Evolutionary conservation across 495 filamentous ascomycete species (phyloP).

Genomic region (Tetracladium setigerum): DNA sequence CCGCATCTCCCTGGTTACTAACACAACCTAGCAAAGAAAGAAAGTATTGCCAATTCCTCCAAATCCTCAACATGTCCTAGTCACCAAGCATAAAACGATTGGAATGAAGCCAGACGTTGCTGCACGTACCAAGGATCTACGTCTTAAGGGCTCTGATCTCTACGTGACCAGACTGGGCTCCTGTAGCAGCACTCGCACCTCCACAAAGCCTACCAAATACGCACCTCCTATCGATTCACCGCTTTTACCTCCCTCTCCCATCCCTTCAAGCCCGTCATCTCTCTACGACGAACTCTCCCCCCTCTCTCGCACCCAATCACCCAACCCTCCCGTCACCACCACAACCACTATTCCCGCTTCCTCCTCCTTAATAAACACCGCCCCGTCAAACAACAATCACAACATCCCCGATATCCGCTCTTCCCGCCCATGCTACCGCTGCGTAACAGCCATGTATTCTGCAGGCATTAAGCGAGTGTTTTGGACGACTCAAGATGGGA

Average conservation of each 20-base stretch:
- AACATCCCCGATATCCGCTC: constrained; percentile 17
- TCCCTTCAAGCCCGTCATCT: constrained; percentile 21
- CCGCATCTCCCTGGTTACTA: no score
- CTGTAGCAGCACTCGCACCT: neutral
- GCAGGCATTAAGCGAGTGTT: constrained; percentile 47
- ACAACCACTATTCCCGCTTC: neutral
- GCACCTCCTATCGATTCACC: neutral
- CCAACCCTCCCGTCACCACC: constrained; percentile 2
- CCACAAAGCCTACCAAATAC: neutral
- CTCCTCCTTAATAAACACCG: neutral
- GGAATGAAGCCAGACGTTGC: constrained; percentile 16
- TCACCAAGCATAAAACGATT: constrained; percentile 15
- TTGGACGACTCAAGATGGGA: constrained; percentile 39
- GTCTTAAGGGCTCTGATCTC: constrained; percentile 41
- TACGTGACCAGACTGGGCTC: constrained; percentile 41
- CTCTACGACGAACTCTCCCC: constrained; percentile 37
- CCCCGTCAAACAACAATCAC: no score
- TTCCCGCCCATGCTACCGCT: constrained; percentile 44
- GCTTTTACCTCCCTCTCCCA: neutral
- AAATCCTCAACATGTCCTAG: constrained; percentile 15
- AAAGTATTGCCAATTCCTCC: constrained; percentile 3
- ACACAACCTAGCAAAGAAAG: neutral
- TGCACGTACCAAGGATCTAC: constrained; percentile 36
- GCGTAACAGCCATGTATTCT: constrained; percentile 40
- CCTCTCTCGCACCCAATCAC: constrained; percentile 9